phyloP scores from a whole-genome alignment of 208 protist genomes.

The Leishmania guyanensis region DNA sequence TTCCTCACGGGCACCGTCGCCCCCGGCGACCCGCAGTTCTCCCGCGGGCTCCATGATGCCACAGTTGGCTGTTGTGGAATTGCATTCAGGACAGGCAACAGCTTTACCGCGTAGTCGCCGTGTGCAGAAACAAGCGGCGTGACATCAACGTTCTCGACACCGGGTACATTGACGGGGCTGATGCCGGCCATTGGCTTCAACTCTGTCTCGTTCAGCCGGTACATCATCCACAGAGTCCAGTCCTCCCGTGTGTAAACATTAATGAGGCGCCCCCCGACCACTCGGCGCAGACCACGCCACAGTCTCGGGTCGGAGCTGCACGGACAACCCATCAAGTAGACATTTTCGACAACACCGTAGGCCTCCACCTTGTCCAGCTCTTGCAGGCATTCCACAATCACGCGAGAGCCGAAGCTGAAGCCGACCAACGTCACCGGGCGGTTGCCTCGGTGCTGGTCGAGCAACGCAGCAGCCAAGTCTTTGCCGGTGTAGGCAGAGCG shows the following conservation, averaged over 20 bases:
- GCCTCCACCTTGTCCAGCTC: constrained; percentile 64
- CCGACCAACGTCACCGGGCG: constrained; percentile 88
- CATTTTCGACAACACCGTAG: constrained; percentile 83
- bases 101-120: constrained; percentile 57
- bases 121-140: constrained; percentile 63
- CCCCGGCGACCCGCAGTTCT: constrained; percentile 55
- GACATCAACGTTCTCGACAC: constrained; percentile 87
- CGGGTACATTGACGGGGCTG: constrained; percentile 68
- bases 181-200: constrained; percentile 82
- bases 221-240: constrained; percentile 83
- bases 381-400: constrained; percentile 82
- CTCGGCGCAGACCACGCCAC: constrained; percentile 66
- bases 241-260: constrained; percentile 89
- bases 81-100: constrained; percentile 58
- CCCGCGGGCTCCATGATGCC: constrained; percentile 46
- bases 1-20: constrained; percentile 40
- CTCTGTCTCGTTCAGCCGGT: constrained; percentile 69
- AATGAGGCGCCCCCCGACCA: constrained; percentile 84
- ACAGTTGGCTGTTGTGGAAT: constrained; percentile 48
- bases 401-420: constrained; percentile 83
- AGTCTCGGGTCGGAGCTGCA: constrained; percentile 48
- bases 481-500: constrained; percentile 74
- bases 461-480: constrained; percentile 75
- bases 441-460: constrained; percentile 59
- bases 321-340: constrained; percentile 78